phyloP scores from a whole-genome alignment of 352 stramenopile species.

The Phytophthora brassicae region DNA sequence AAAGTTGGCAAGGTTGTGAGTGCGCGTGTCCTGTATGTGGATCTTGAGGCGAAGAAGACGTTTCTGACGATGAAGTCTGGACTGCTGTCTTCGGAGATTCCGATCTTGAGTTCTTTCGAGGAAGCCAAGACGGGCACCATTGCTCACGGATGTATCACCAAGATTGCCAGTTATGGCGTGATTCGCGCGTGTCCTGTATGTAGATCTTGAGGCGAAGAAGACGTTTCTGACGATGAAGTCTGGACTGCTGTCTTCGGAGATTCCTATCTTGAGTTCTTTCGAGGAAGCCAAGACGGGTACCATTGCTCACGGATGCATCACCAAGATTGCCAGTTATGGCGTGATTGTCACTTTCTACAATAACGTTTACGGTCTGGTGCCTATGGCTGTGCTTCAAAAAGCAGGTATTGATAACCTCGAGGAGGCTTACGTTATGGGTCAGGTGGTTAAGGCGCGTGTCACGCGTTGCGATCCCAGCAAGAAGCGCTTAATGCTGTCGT shows the following conservation, averaged over 20 bases:
- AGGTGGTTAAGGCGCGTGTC: slow-evolving; percentile 85
- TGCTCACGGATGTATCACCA: slow-evolving; percentile 92
- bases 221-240: slow-evolving; percentile 91
- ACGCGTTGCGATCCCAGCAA: slow-evolving; percentile 74
- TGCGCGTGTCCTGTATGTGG: slow-evolving; percentile 81
- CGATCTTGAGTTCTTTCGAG: slow-evolving; percentile 78
- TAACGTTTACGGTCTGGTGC: slow-evolving; percentile 93
- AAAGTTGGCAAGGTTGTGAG: slow-evolving; percentile 75
- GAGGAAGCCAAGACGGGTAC: slow-evolving; percentile 68
- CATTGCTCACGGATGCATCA: slow-evolving; percentile 91
- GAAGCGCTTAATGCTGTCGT: slow-evolving; percentile 87
- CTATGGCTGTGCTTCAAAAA: slow-evolving; percentile 78
- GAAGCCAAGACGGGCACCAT: slow-evolving; percentile 73
- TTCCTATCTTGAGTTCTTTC: slow-evolving; percentile 79
- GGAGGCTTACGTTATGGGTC: slow-evolving; percentile 82
- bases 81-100: slow-evolving; percentile 72
- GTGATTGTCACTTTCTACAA: slow-evolving; percentile 97
- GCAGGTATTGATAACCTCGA: slow-evolving; percentile 84
- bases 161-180: slow-evolving; percentile 93
- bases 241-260: slow-evolving; percentile 69
- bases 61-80: slow-evolving; percentile 90
- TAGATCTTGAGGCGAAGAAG: slow-evolving; percentile 92
- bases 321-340: slow-evolving; percentile 91
- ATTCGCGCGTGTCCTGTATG: slow-evolving; percentile 79
- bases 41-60: slow-evolving; percentile 92